Evolutionary conservation across 2,329 filamentous ascomycete species (phyloP).

Genomic region (Sclerotinia glacialis): DNA sequence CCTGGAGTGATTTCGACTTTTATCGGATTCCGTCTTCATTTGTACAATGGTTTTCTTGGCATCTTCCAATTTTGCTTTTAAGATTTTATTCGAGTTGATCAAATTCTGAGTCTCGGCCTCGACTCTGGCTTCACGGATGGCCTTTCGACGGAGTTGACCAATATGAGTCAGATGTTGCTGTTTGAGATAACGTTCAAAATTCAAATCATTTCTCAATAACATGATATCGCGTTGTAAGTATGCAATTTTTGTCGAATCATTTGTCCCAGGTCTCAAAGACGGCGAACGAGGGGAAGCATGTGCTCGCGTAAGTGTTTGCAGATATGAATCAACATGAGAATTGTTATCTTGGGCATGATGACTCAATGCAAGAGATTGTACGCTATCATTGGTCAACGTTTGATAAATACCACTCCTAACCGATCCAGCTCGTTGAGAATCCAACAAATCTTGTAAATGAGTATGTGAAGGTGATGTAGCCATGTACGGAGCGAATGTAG

Average conservation of each 20-base stretch:
- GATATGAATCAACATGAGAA: constrained; percentile 35
- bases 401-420: constrained; percentile 56
- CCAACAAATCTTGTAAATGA: constrained; percentile 59
- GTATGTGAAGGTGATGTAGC: constrained; percentile 50
- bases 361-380: constrained; percentile 43
- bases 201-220: constrained; percentile 73
- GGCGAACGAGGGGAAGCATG: constrained; percentile 34
- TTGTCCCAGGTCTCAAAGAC: constrained; percentile 36
- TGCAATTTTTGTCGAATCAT: constrained; percentile 42
- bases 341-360: constrained; percentile 30
- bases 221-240: constrained; percentile 72
- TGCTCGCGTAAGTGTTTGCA: constrained; percentile 33
- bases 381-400: constrained; percentile 55
- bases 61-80: constrained; percentile 71
- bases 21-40: constrained; percentile 69
- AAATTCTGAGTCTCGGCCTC: constrained; percentile 82
- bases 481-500: constrained; percentile 56
- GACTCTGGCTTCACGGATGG: constrained; percentile 72
- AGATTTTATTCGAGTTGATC: constrained; percentile 69
- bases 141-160: constrained; percentile 70
- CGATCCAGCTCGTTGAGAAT: constrained; percentile 51
- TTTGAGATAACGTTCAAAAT: constrained; percentile 80
- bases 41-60: constrained; percentile 68
- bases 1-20: constrained; percentile 68
- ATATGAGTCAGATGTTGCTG: constrained; percentile 81